Base-by-base conservation (phyloP, 2,329 filamentous ascomycete species). In the Talaromyces pinophilus region DNA sequence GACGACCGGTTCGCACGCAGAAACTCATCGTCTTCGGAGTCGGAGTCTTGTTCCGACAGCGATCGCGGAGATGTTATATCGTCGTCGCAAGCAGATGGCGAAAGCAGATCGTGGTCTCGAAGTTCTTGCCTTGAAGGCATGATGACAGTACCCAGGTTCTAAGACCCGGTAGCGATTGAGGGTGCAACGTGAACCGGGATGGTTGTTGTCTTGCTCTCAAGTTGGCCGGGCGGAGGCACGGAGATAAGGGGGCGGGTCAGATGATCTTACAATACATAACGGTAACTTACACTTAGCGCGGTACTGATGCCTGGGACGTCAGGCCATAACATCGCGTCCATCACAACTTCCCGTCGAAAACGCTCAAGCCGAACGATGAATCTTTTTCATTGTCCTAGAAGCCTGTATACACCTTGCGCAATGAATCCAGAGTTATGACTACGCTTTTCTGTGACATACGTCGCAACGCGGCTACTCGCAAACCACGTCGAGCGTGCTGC, bases 11-110 rank as follows among this genome's bases (percentile, higher is more conserved):
- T 88, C 8, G 85, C 85, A 67, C 84, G 82, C 68, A 90, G 80
- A 63, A 91, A 82, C 72, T 91, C 83, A 75, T 92, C 89, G 76
- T 92, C 90, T 70, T 92, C 90, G 78, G 88, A 91, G 74, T 92
- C 90, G 66, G 87, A 90, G 74, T 92, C 90, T 75, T 92, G 89
- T 73, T 91, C 89, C 54, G 79, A 81, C 2, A 78, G 74, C 72
- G 84, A 88, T 72, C 88, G 85, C 50, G 92, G 79, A 6, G 89
- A 91, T 13, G 86, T 81, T 63, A 87, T 88, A 76, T 92, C 90
- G 72, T 88, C 88, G 70, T 91, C 89, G 80, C 90, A 90, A 59
- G 82, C 84, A 68, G 82, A 77, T 48, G 88, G 88, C 13, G 88
- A 89, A 57, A 91, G 85, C 59, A 90, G 82, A 55, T 83, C 85